Conservation (phyloP, 805 yeast genomes). For the Starmerella floricola region DNA sequence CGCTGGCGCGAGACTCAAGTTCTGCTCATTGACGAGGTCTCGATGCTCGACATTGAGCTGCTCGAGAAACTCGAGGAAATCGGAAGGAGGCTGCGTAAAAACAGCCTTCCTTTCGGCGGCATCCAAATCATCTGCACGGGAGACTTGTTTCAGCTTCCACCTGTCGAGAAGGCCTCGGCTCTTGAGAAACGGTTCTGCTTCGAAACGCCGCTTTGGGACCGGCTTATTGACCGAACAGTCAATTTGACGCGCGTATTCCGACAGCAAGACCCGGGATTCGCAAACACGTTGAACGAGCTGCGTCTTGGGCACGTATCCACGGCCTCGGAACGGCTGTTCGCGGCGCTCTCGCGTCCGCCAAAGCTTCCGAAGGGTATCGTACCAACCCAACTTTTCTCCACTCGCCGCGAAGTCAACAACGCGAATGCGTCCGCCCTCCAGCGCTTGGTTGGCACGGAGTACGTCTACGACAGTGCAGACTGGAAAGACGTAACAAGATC, state of each 20-base stretch:
- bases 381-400: constrained; percentile 84
- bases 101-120: constrained; percentile 73
- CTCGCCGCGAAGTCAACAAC: constrained; percentile 68
- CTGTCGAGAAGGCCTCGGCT: constrained; percentile 41
- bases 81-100: constrained; percentile 45
- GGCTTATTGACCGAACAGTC: constrained; percentile 51
- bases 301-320: constrained; percentile 56
- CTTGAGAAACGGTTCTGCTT: constrained; percentile 47
- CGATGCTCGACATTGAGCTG: constrained; percentile 78
- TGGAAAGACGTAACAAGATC: constrained; percentile 4
- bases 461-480: constrained; percentile 39
- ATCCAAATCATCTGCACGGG: constrained; percentile 82
- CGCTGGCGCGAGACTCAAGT: constrained; percentile 63
- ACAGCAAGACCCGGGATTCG: constrained; percentile 64
- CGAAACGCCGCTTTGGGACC: constrained; percentile 58
- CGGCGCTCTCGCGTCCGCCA: constrained; percentile 43
- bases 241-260: constrained; percentile 72
- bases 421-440: constrained; percentile 51
- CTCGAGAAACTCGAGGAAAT: constrained; percentile 62
- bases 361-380: constrained; percentile 58
- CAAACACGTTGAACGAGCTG: constrained; percentile 67
- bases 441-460: constrained; percentile 37
- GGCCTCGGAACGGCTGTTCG: constrained; percentile 39
- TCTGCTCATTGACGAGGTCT: constrained; percentile 79
- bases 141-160: constrained; percentile 95